Evolutionary conservation across 2,329 filamentous ascomycete genomes (phyloP), one percentile per base, ranked within the genome.

Genomic region (Nemania serpens): DNA sequence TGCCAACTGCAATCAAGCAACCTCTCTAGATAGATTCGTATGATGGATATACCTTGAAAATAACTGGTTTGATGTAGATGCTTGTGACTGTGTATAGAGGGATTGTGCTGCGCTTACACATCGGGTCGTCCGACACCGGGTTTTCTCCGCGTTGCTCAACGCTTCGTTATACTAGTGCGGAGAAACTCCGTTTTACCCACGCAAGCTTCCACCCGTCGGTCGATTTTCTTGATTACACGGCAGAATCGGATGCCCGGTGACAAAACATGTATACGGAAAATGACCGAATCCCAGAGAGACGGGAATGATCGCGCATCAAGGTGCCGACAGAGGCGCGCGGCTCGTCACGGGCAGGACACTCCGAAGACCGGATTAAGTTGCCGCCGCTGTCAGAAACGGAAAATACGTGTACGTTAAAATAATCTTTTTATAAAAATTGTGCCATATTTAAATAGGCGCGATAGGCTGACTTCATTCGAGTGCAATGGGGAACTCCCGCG

Each of bases 301-400:
- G 15, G 15, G 5, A 47, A 49, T 20, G 42, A 36, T 20, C 56
- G n/a, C 17, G 50, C 45, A 33, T n/a, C 34, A 18, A 58, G 46
- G 15, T 55, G 55, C 34, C 43, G 48, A n/a, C 48, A 39, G 39
- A 57, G 33, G 37, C 61, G 61, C 2, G 36, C 46, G 5, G 29
- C 50, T 37, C 55, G 45, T 6, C 46, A 39, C 34, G 57, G 55
- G n/a, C 60, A 51, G 60, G 58, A 36, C 45, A 20, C 43, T 15
- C 56, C 49, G 47, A 58, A 45, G 25, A 47, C 55, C 7, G 57
- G 61, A 12, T 42, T 62, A 39, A 63, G 59, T 22, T 65, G 63
- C 17, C 60, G 57, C 34, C 60, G 61, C n/a, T 83, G 81, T 57
- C 81, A 83, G 61, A 73, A 78, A 43, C 75, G 81, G 25, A 83